Evolutionary conservation across 1,284 basidiomycete genomes (phyloP).

Genomic region (Irpex sp.): DNA sequence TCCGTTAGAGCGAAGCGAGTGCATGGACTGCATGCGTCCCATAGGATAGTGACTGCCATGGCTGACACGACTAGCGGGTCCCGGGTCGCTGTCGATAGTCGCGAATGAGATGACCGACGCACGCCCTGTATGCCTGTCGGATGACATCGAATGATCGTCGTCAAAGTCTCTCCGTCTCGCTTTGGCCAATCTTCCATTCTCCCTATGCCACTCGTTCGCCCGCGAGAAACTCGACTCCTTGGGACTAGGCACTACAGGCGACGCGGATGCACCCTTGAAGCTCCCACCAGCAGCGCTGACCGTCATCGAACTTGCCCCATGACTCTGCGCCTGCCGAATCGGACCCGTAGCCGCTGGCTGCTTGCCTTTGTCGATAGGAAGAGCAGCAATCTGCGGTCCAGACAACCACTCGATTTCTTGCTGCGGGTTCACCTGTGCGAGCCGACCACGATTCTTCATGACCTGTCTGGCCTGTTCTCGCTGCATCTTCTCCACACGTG

Average conservation of each 20-base stretch:
- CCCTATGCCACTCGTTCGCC: slow-evolving; percentile 46
- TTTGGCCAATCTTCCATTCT: slow-evolving; percentile 64
- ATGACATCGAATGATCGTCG: slow-evolving; percentile 88
- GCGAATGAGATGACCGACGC: slow-evolving; percentile 75
- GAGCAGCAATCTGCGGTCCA: slow-evolving; percentile 7
- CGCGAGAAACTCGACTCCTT: slow-evolving; percentile 30
- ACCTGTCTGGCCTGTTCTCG: slow-evolving; percentile 92
- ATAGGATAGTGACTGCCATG: slow-evolving; percentile 57
- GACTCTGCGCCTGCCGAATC: slow-evolving; percentile 52
- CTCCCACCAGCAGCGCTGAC: slow-evolving; percentile 57
- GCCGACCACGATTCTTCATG: slow-evolving; percentile 85
- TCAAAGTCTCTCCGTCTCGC: slow-evolving; percentile 80
- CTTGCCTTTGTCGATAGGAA: slow-evolving; percentile 39
- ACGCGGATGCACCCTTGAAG: slow-evolving; percentile 27
- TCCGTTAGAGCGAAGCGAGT: slow-evolving; percentile 64
- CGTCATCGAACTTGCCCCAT: slow-evolving; percentile 38
- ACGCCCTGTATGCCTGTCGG: slow-evolving; percentile 68
- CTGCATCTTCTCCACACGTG: slow-evolving; percentile 69
- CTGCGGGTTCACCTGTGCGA: slow-evolving; percentile 55
- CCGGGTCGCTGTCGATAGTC: slow-evolving; percentile 81
- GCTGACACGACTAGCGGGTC: slow-evolving; percentile 59
- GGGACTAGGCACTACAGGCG: slow-evolving; percentile 24
- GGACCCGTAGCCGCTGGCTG: slow-evolving; percentile 42
- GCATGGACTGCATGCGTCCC: slow-evolving; percentile 71
- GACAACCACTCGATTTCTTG: slow-evolving; percentile 39